A percentile compares a stretch with the other conserved stretches of the same genome.
Conservation (phyloP, 768 basidiomycete genomes). For the Naganishia kalamii region DNA sequence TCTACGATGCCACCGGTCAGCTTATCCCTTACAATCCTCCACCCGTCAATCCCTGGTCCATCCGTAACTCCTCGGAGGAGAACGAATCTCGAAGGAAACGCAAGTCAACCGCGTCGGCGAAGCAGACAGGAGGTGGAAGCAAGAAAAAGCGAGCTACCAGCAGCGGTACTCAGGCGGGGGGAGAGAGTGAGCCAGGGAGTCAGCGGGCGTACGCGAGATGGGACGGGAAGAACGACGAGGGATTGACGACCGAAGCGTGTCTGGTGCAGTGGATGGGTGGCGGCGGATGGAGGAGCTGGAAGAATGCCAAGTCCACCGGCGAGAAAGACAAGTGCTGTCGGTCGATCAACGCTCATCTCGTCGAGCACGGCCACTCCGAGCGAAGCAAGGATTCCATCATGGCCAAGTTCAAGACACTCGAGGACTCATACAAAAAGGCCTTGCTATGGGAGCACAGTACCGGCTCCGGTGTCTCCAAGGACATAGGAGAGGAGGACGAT, state of each 20-base stretch:
- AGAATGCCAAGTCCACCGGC: not conserved
- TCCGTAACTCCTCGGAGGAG: too few species aligned
- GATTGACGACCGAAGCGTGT: not conserved
- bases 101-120: too few species aligned
- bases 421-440: not conserved
- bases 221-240: not conserved
- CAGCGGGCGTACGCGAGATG: not conserved
- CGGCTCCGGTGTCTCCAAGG: not conserved
- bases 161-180: not conserved
- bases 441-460: not conserved
- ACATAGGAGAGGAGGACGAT: not conserved
- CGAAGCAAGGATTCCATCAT: not conserved
- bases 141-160: not conserved
- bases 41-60: too few species aligned
- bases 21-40: too few species aligned
- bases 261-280: not conserved
- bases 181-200: not conserved
- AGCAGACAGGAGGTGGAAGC: too few species aligned
- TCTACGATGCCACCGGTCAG: too few species aligned
- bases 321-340: not conserved
- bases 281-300: not conserved
- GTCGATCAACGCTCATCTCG: not conserved
- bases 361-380: not conserved
- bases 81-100: too few species aligned
- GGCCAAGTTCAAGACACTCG: not conserved